Conservation (phyloP, 371 early-diverging fungal genomes). For the Lichtheimia corymbifera region DNA sequence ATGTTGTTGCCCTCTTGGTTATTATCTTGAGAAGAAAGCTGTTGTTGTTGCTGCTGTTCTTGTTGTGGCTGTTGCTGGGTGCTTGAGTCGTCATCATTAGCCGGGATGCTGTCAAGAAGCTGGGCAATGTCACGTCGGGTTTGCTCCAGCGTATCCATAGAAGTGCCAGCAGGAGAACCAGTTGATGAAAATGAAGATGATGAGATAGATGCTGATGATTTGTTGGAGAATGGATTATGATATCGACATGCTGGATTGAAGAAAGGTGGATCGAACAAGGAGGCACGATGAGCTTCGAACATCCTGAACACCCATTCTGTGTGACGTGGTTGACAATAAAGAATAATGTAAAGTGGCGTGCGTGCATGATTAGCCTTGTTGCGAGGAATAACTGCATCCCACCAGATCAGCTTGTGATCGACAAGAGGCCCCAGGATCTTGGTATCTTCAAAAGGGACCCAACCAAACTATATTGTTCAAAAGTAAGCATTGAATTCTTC, state of each 20-base stretch:
- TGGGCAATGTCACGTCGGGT: slow-evolving; percentile 35
- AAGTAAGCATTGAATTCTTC: background rate
- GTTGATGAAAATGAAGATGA: background rate
- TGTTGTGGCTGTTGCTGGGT: background rate
- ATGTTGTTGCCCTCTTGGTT: slow-evolving; percentile 11
- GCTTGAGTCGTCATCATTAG: slow-evolving; percentile 4
- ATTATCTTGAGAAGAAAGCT: background rate
- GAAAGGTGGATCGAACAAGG: slow-evolving; percentile 37
- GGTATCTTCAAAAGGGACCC: slow-evolving; percentile 50
- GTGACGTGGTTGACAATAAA: slow-evolving; percentile 35
- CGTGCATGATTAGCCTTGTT: slow-evolving; percentile 31
- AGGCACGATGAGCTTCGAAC: slow-evolving; percentile 15
- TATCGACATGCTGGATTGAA: slow-evolving; percentile 39
- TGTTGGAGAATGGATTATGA: slow-evolving; percentile 25
- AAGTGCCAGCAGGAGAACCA: background rate
- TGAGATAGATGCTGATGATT: background rate
- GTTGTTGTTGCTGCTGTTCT: slow-evolving; percentile 1
- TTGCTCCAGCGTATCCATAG: slow-evolving; percentile 14
- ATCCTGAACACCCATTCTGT: slow-evolving; percentile 15
- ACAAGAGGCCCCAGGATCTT: slow-evolving; percentile 44
- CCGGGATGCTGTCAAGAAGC: slow-evolving; percentile 41
- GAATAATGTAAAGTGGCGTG: slow-evolving; percentile 40
- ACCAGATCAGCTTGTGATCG: slow-evolving; percentile 40
- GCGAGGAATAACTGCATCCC: slow-evolving; percentile 50
- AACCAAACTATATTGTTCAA: slow-evolving; percentile 32